These are phyloP conservation scores for Cyberlindnera bimundalis DNA, from an alignment of 805 yeast species.

Conservation along the genomic window DNA sequence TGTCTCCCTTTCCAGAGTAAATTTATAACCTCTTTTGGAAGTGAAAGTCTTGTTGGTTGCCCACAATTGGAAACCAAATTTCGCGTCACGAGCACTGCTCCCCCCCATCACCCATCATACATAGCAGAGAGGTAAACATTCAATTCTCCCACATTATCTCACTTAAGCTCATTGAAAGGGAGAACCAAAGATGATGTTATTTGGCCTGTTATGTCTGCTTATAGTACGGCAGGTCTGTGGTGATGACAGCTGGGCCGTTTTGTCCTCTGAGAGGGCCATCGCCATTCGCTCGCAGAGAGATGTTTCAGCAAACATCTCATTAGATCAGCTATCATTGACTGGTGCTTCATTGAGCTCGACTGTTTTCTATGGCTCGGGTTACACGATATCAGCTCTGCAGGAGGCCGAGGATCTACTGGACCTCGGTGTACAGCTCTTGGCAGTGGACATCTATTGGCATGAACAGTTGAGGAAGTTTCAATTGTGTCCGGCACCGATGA, in stretches of 20 bases:
- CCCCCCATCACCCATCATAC: no score
- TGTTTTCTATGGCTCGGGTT: constrained; percentile 32
- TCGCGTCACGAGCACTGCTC: no score
- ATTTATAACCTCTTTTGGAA: no score
- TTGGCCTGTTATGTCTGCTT: neutral
- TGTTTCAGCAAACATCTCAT: constrained; percentile 35
- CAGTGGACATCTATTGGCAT: constrained; percentile 56
- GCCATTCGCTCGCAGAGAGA: constrained; percentile 40
- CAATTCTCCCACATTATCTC: no score
- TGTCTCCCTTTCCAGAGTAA: neutral
- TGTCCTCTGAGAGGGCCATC: constrained; percentile 1
- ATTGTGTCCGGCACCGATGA: constrained; percentile 47
- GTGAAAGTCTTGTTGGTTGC: no score
- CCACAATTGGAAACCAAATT: no score
- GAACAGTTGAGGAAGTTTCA: constrained; percentile 47
- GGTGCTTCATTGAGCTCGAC: constrained; percentile 38
- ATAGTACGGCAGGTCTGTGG: neutral
- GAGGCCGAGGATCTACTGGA: constrained; percentile 33
- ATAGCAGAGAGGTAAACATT: no score
- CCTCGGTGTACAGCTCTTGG: constrained; percentile 44
- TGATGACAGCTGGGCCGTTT: constrained; percentile 2
- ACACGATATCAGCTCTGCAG: constrained; percentile 30
- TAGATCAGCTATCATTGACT: constrained; percentile 36
- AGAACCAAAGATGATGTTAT: neutral
- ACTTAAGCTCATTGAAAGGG: no score